Base-by-base conservation (phyloP, 1,284 basidiomycete genomes). In the Boletus sp. region DNA sequence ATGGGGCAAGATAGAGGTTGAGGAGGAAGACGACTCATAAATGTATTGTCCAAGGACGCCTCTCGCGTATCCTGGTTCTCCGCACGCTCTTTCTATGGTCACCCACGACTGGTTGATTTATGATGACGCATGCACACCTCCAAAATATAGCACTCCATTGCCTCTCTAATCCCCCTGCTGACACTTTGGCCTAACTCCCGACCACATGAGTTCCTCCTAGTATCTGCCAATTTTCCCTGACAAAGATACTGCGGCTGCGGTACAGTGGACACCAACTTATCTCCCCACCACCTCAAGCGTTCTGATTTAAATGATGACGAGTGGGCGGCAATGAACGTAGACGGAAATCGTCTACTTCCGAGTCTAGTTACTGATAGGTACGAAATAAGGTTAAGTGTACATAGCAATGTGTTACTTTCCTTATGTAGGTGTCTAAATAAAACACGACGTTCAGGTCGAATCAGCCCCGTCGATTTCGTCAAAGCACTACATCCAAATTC, bases 1-100 rank as follows among this genome's bases (percentile, higher is more conserved):
- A n/a, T n/a, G n/a, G n/a, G n/a, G n/a, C n/a, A n/a, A n/a, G n/a
- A n/a, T n/a, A n/a, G n/a, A n/a, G n/a, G n/a, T n/a, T 32, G 30
- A 32, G 30, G 30, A 78, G 49, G 82, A 76, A 57, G 74, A 76
- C 52, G 74, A 75, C 13, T 69, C 72, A 69, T 75, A 71, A 71
- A 69, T 56, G 54, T 54, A 55, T 55, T 57, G 57, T 66, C 67
- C 67, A 38, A 7, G 26, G 34, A 37, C 52, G 38, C 49, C 49
- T 32, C 36, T 42, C 39, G 46, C 57, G 55, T 52, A 54, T 52
- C 69, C 52, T 43, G 29, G n/a, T 45, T 29, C 46, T 37, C 25
- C 38, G 52, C 65, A 54, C 56, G 53, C 59, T 50, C 53, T 42
- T 47, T 41, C 50, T 50, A 54, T 61, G 58, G 40, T 54, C 45